phyloP scores from a whole-genome alignment of 768 basidiomycete genomes.

The Pleurotus citrinopileatus region DNA sequence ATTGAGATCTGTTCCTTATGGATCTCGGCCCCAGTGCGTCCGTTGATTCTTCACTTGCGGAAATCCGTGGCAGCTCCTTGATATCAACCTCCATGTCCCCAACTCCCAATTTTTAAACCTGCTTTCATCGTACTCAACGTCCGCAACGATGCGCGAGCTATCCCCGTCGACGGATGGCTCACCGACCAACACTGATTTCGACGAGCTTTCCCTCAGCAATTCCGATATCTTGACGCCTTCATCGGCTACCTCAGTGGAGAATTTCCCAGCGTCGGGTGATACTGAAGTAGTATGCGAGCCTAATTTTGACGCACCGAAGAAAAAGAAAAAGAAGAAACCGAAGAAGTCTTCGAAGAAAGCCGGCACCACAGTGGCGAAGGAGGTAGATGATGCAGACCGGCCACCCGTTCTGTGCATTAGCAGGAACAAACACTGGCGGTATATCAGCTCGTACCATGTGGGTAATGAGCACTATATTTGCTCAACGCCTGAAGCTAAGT shows the following conservation, averaged over 20 bases:
- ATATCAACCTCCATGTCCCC: not conserved
- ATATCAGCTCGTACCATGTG: constrained; percentile 90
- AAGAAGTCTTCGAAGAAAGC: constrained; percentile 56
- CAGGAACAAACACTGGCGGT: constrained; percentile 92
- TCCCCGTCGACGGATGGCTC: not conserved
- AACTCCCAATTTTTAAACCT: not conserved
- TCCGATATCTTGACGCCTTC: constrained; percentile 15
- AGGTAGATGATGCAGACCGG: constrained; percentile 39
- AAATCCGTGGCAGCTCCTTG: not conserved
- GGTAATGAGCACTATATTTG: constrained; percentile 27
- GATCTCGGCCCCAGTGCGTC: not conserved
- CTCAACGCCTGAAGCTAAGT: constrained; percentile 12
- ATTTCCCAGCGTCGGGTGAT: constrained; percentile 26
- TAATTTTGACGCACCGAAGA: constrained; percentile 40
- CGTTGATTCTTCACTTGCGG: not conserved
- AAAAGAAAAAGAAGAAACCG: constrained; percentile 69
- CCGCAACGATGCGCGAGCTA: not conserved
- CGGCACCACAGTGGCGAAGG: constrained; percentile 25
- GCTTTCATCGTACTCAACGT: not conserved
- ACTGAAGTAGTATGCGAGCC: constrained; percentile 21
- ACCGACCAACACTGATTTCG: constrained; percentile 8
- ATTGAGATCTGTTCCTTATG: not conserved
- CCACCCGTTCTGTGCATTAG: constrained; percentile 80
- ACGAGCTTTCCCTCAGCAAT: constrained; percentile 8
- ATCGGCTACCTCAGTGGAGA: constrained; percentile 27